Evolutionary conservation across 208 protist species (phyloP).

Genomic region (Herpetomonas samuelpessoai): DNA sequence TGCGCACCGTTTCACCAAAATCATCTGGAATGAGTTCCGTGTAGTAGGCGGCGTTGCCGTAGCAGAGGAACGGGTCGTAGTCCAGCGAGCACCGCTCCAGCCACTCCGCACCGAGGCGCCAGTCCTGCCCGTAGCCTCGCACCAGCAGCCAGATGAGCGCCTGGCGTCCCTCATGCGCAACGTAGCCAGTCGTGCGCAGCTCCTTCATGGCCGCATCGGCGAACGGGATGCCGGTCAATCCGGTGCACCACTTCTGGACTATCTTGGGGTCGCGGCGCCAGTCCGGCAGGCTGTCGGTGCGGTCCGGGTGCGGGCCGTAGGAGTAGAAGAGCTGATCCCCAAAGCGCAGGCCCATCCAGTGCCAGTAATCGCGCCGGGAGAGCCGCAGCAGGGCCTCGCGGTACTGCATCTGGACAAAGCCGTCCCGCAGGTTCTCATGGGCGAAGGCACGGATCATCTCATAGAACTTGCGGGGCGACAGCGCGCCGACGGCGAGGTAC

Average conservation of each 20-base stretch:
- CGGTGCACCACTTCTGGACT: constrained; percentile 81
- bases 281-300: constrained; percentile 66
- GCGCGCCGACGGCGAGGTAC: constrained; percentile 66
- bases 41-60: constrained; percentile 79
- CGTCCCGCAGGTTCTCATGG: constrained; percentile 49
- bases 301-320: constrained; percentile 80
- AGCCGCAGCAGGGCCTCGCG: constrained; percentile 78
- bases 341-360: constrained; percentile 86
- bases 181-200: constrained; percentile 73
- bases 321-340: constrained; percentile 76
- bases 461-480: constrained; percentile 78
- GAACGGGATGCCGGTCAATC: constrained; percentile 85
- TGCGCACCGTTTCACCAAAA: constrained; percentile 80
- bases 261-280: constrained; percentile 81
- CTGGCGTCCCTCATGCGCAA: constrained; percentile 71
- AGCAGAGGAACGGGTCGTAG: constrained; percentile 89
- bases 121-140: constrained; percentile 86
- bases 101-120: constrained; percentile 88
- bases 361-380: constrained; percentile 85
- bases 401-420: constrained; percentile 79
- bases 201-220: constrained; percentile 88
- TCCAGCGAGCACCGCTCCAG: constrained; percentile 87
- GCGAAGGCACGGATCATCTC: constrained; percentile 65
- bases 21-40: constrained; percentile 77
- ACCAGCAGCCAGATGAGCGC: constrained; percentile 81